phyloP scores from a whole-genome alignment of 2,329 filamentous ascomycete species.

The Ambrosiella beaveri region DNA sequence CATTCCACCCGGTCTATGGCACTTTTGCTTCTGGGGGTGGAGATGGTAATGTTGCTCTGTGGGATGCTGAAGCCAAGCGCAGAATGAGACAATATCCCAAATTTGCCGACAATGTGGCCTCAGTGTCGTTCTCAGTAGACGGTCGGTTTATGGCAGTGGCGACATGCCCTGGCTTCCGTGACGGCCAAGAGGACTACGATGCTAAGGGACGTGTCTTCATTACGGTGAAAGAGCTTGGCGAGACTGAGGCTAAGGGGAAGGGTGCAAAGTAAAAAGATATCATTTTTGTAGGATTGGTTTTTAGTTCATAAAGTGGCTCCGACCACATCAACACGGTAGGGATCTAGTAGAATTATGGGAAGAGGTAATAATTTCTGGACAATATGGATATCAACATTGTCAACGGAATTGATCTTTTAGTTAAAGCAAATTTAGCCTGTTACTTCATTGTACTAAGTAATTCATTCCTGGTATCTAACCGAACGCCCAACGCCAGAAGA shows the following conservation, averaged over 20 bases:
- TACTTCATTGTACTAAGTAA: too few species aligned
- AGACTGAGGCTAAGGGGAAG: slow-evolving; percentile 79
- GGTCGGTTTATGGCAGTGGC: slow-evolving; percentile 65
- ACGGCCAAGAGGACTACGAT: slow-evolving; percentile 60
- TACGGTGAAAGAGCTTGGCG: slow-evolving; percentile 65
- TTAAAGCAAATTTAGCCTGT: too few species aligned
- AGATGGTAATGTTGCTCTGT: slow-evolving; percentile 79
- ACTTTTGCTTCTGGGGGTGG: slow-evolving; percentile 83
- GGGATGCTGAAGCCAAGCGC: slow-evolving; percentile 82
- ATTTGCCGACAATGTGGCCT: slow-evolving; percentile 61
- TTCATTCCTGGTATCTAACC: neutral
- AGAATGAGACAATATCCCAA: slow-evolving; percentile 80
- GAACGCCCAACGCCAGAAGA: neutral
- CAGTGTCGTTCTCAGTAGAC: slow-evolving; percentile 58
- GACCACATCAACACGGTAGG: neutral
- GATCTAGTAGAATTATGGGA: neutral
- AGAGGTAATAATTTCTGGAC: neutral
- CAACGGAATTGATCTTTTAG: too few species aligned
- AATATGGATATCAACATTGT: neutral
- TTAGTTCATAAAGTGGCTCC: neutral
- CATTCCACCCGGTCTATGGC: slow-evolving; percentile 68
- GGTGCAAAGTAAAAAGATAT: slow-evolving; percentile 39
- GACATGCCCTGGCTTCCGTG: slow-evolving; percentile 77
- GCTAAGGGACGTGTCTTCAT: slow-evolving; percentile 60
- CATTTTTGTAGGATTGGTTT: too few species aligned